phyloP scores from a whole-genome alignment of 495 filamentous ascomycete species.

The Neurospora tetrasperma region DNA sequence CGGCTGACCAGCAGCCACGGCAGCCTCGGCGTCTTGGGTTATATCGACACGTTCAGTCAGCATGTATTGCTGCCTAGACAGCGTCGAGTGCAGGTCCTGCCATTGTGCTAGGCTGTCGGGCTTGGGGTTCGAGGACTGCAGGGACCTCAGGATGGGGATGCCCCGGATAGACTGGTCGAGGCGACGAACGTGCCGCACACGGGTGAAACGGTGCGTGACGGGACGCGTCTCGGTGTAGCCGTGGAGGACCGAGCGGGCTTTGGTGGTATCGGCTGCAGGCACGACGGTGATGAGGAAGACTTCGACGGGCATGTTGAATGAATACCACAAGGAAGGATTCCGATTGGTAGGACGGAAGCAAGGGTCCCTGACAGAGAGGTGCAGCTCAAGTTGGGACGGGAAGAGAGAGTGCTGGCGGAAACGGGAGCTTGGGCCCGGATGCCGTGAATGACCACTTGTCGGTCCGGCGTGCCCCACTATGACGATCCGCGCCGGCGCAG shows the following conservation, averaged over 20 bases:
- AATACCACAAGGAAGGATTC: background rate
- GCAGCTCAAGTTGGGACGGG: background rate
- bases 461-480: background rate
- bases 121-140: constrained; percentile 20
- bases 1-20: background rate
- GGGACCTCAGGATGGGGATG: constrained; percentile 19
- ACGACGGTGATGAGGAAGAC: constrained; percentile 33
- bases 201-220: constrained; percentile 20
- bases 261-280: constrained; percentile 20
- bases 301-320: constrained; percentile 26
- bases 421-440: background rate
- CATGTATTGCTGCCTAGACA: constrained; percentile 29
- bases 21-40: constrained; percentile 23
- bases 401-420: background rate
- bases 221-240: constrained; percentile 32
- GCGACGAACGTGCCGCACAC: constrained; percentile 27
- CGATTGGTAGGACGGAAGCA: background rate
- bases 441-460: background rate
- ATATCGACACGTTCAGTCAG: constrained; percentile 31
- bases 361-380: background rate
- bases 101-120: constrained; percentile 13
- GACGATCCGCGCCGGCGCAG: background rate
- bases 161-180: constrained; percentile 11
- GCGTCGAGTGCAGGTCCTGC: constrained; percentile 31
- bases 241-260: constrained; percentile 28